phyloP scores from a whole-genome alignment of 129 eudicot genomes.

The Escallonia rubra region DNA sequence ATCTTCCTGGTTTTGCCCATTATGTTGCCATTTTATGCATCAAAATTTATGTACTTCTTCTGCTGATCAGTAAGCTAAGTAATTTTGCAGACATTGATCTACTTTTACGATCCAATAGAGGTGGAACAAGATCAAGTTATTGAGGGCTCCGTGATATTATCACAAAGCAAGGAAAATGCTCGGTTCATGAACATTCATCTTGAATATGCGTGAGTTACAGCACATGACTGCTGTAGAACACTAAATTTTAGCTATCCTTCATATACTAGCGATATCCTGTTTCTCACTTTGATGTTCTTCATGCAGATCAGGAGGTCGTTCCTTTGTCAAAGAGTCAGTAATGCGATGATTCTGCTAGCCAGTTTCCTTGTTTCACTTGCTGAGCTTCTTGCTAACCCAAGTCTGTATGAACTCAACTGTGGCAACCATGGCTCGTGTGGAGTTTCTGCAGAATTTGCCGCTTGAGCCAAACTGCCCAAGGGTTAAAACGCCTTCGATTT shows the following conservation, averaged over 20 bases:
- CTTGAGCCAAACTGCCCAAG: neutral
- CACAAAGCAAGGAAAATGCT: slow-evolving; percentile 85
- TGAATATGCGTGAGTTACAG: slow-evolving; percentile 71
- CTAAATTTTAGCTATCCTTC: neutral
- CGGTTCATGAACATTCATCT: slow-evolving; percentile 92
- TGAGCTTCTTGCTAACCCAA: neutral
- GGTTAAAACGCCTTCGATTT: neutral
- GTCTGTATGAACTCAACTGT: neutral
- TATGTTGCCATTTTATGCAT: too few relatives aligned
- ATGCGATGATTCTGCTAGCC: slow-evolving; percentile 40
- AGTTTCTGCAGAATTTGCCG: neutral
- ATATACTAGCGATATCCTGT: neutral
- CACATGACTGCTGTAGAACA: neutral
- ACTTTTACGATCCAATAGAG: slow-evolving; percentile 86
- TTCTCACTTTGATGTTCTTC: slow-evolving; percentile 10
- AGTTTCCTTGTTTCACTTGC: neutral
- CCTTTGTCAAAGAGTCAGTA: slow-evolving; percentile 72
- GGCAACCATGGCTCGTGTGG: neutral
- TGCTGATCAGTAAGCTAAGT: neutral
- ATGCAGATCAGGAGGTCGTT: slow-evolving; percentile 79
- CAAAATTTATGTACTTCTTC: too few relatives aligned
- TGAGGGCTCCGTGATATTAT: slow-evolving; percentile 69
- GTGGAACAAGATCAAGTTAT: slow-evolving; percentile 91
- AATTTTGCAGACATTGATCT: slow-evolving; percentile 68
- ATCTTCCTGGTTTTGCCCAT: too few relatives aligned